Evolutionary conservation across 352 stramenopile genomes (phyloP), one percentile per base, ranked within the genome.

Genomic region (Phytophthora macrochlamydospora): DNA sequence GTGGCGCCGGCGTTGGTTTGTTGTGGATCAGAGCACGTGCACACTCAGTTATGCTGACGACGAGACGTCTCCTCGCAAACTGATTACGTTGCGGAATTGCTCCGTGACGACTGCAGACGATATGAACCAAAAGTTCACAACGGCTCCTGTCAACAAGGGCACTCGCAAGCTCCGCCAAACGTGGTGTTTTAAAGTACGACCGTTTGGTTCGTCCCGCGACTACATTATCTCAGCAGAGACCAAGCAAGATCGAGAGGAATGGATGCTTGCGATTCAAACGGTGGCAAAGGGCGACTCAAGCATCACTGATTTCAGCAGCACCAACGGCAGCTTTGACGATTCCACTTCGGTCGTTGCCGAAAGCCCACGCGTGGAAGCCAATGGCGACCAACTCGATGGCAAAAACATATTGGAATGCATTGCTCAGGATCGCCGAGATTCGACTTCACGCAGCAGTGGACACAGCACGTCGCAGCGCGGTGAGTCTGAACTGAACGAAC

Each of bases 231-330:
- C 75, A 45, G 86, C 88, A 8, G 85, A 93, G 48, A 96, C 88
- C 1, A 96, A 96, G 69, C 88, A 96, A 75, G 85, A 93, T 56
- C 88, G 88, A n/a, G 88, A 96, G 56, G 88, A 94, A 60, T 96
- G 88, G 88, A 94, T 96, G 88, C 73, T 93, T 32, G 87, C 87
- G 2, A 93, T 95, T 46, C 79, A 88, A 40, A 89, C 87, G 7
- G 85, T 95, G 14, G 78, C 84, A 13, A 91, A 90, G 65, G 71
- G 69, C 32, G 84, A 92, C 8, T 75, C 69, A 4, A 65, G 31
- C 38, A 64, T 65, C 31, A 73, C 48, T 65, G 59, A 76, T 12
- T 70, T 66, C 28, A 31, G 33, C 18, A 69, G 54, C 51, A 73
- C 33, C 60, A 70, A 81, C 50, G 63, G 69, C 31, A 69, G 56